Conservation (phyloP, 441 rosid genomes). For the Lepidium campestre region DNA sequence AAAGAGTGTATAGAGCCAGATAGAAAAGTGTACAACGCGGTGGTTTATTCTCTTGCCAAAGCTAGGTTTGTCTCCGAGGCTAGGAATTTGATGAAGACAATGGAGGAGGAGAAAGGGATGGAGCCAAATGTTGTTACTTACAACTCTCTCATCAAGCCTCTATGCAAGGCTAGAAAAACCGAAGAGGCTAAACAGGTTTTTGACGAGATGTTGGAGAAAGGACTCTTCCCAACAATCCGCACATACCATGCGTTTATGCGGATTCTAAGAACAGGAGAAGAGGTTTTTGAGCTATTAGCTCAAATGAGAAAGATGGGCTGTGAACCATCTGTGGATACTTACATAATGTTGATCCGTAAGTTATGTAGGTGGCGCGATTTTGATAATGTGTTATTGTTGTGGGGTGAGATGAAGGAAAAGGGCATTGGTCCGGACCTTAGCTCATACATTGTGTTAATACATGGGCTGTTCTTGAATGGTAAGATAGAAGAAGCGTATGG, state of each 20-base stretch:
- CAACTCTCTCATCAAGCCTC: conserved; percentile 76
- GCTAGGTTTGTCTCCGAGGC: conserved; percentile 66
- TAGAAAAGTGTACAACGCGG: conserved; percentile 80
- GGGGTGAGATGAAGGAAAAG: conserved; percentile 70
- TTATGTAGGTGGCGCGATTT: conserved; percentile 82
- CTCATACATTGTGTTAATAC: conserved; percentile 76
- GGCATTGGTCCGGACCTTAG: conserved; percentile 73
- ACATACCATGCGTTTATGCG: conserved; percentile 83
- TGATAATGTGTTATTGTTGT: conserved; percentile 53
- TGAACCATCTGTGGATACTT: conserved; percentile 67
- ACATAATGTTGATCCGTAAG: conserved; percentile 80
- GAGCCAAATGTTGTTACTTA: conserved; percentile 65
- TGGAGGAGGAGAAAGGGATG: conserved; percentile 69
- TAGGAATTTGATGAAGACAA: conserved; percentile 46
- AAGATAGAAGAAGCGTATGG: conserved; percentile 70
- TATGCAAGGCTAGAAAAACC: conserved; percentile 56
- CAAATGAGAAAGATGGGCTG: conserved; percentile 69
- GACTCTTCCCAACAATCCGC: conserved; percentile 50
- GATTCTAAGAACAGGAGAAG: conserved; percentile 52
- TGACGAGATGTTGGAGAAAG: conserved; percentile 61
- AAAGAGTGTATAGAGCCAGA: conserved; percentile 55
- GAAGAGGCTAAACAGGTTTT: conserved; percentile 57
- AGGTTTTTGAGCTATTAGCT: conserved; percentile 67
- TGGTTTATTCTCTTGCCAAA: conserved; percentile 79
- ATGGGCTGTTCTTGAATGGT: conserved; percentile 83